Percentiles rank a stretch among this genome's conserved stretches.
These are phyloP conservation scores for Aspergillus coremiiformis DNA, from an alignment of 495 filamentous ascomycete genomes.

Conservation along the genomic window DNA sequence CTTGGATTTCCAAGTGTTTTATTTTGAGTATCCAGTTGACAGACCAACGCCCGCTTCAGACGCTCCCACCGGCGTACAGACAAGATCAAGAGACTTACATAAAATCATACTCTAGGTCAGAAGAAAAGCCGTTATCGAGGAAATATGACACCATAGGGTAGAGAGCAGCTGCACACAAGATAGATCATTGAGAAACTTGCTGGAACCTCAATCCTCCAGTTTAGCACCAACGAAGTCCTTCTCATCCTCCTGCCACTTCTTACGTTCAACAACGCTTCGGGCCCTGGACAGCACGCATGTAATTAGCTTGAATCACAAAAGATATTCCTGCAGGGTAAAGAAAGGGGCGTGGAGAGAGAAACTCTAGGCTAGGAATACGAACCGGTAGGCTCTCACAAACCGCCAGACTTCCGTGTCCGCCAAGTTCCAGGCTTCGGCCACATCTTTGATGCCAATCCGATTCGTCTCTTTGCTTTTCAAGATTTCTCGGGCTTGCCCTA, in stretches of 20 bases:
- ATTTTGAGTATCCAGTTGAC: no score
- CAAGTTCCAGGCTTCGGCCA: slow-evolving; percentile 86
- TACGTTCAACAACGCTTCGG: slow-evolving; percentile 38
- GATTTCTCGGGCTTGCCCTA: slow-evolving; percentile 52
- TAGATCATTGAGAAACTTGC: not conserved
- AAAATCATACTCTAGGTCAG: not conserved
- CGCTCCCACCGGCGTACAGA: not conserved
- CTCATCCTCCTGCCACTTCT: slow-evolving; percentile 42
- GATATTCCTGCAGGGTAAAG: not conserved
- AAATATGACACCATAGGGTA: not conserved
- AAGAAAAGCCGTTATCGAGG: no score
- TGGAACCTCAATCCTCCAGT: slow-evolving; percentile 8
- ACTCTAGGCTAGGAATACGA: slow-evolving; percentile 2
- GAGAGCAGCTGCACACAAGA: not conserved
- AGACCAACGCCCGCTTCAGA: slow-evolving; percentile 3
- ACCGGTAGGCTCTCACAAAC: slow-evolving; percentile 69
- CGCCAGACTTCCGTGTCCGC: slow-evolving; percentile 91
- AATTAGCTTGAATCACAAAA: slow-evolving; percentile 9
- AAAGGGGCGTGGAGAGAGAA: not conserved
- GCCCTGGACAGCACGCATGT: slow-evolving; percentile 20
- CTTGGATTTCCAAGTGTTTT: no score
- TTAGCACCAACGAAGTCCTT: slow-evolving; percentile 32
- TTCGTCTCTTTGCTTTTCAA: slow-evolving; percentile 34
- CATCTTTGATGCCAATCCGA: slow-evolving; percentile 42
- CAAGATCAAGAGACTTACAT: not conserved